Evolutionary conservation across 768 basidiomycete species (phyloP).

Genomic region (Tubosaeta sp.): DNA sequence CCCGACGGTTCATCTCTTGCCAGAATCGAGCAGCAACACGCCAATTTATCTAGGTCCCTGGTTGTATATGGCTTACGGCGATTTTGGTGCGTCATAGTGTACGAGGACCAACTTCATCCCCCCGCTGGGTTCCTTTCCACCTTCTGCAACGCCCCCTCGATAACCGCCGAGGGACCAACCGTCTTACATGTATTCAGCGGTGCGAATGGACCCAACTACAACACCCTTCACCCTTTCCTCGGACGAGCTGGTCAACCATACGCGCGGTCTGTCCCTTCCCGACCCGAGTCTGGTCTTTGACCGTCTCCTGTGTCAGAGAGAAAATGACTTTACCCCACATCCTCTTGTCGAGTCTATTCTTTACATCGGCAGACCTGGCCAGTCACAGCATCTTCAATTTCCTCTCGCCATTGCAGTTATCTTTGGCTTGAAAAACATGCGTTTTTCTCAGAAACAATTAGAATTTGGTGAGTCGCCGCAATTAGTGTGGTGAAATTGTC

Average conservation of each 20-base stretch:
- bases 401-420: conserved; percentile 42
- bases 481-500: background rate
- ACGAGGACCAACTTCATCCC: conserved; percentile 78
- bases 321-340: conserved; percentile 42
- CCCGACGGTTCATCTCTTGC: conserved; percentile 26
- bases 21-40: conserved; percentile 42
- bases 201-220: conserved; percentile 61
- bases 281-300: conserved; percentile 71
- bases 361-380: conserved; percentile 73
- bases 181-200: conserved; percentile 51
- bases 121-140: conserved; percentile 48
- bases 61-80: background rate
- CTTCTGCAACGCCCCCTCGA: conserved; percentile 3
- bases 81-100: conserved; percentile 41
- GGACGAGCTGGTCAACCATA: conserved; percentile 63
- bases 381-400: conserved; percentile 73
- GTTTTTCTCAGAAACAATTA: conserved; percentile 1
- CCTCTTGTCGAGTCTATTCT: conserved; percentile 69
- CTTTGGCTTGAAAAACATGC: conserved; percentile 40
- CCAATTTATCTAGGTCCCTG: conserved; percentile 57
- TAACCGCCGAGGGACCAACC: conserved; percentile 2
- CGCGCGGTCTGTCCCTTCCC: conserved; percentile 65
- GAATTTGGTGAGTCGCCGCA: conserved; percentile 9
- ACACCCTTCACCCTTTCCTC: conserved; percentile 47
- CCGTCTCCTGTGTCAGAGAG: conserved; percentile 46